A percentile compares a stretch with the other conserved stretches of the same genome.
Evolutionary conservation across 2,329 filamentous ascomycete species (phyloP).

Genomic region (Dactylellina haptotyla): DNA sequence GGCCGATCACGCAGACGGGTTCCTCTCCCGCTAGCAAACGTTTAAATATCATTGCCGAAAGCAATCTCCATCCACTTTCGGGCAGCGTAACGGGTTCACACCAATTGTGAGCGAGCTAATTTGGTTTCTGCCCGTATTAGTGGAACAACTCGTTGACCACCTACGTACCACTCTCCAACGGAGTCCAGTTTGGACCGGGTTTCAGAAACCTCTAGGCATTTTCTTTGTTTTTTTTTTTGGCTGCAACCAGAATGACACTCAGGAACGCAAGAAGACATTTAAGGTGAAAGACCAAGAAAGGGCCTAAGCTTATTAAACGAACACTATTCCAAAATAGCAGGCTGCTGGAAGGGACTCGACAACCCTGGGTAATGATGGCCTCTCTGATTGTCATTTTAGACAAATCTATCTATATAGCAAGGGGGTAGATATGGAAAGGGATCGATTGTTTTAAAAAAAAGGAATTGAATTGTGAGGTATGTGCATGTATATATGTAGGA

Average conservation of each 20-base stretch:
- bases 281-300: background rate
- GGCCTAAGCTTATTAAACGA: too few relatives aligned
- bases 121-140: too few relatives aligned
- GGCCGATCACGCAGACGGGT: background rate
- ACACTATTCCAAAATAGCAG: too few relatives aligned
- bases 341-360: too few relatives aligned
- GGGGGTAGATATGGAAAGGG: background rate
- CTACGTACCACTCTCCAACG: background rate
- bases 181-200: conserved; percentile 7
- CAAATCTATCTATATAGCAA: background rate
- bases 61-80: conserved; percentile 1
- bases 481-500: too few relatives aligned
- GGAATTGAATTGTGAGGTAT: conserved; percentile 1
- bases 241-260: conserved; percentile 21
- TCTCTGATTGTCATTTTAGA: too few relatives aligned
- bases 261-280: conserved; percentile 1
- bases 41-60: background rate
- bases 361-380: too few relatives aligned
- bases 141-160: too few relatives aligned
- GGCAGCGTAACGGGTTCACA: conserved; percentile 7
- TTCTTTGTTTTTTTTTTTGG: background rate
- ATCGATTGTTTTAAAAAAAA: background rate
- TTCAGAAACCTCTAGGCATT: conserved; percentile 3
- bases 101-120: too few relatives aligned
- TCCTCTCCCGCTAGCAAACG: background rate